These are phyloP conservation scores for Klebsormidium nitens DNA, from an alignment of 139 green algal species.

Conservation along the genomic window DNA sequence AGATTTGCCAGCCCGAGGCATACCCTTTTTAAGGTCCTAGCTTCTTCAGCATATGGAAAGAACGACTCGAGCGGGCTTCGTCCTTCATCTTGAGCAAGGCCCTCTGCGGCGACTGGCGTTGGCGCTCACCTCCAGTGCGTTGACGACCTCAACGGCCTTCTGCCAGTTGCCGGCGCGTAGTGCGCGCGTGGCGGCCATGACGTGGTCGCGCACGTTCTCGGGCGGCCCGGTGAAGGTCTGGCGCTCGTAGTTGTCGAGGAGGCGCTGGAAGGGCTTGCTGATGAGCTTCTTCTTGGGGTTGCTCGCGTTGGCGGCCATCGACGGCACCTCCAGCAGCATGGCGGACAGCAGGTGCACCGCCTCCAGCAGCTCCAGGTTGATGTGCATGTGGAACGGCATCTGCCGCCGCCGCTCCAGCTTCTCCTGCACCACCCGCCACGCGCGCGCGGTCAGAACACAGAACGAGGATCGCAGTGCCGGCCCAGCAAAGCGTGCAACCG, in stretches of 20 bases:
- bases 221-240: conserved; percentile 92
- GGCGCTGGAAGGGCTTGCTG: conserved; percentile 48
- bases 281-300: conserved; percentile 45
- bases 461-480: neutral
- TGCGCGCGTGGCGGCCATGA: conserved; percentile 79
- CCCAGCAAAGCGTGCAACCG: too few species aligned
- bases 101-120: too few species aligned
- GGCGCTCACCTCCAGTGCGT: conserved; percentile 61
- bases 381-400: conserved; percentile 99
- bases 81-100: conserved; percentile 63
- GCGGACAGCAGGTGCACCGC: conserved; percentile 79
- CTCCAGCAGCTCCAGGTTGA: conserved; percentile 97
- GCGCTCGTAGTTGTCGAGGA: conserved; percentile 89
- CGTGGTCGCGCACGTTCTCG: conserved; percentile 95
- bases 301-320: conserved; percentile 61
- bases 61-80: too few species aligned
- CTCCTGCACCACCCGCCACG: conserved; percentile 70
- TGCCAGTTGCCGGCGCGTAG: conserved; percentile 82
- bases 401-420: conserved; percentile 85
- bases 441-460: conserved; percentile 37
- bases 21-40: too few species aligned
- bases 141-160: conserved; percentile 58
- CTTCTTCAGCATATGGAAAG: too few species aligned
- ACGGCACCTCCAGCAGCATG: conserved; percentile 92
- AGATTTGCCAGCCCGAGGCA: too few species aligned